Base-by-base conservation (phyloP, 345 rosid genomes). In the Sonneratia alba region DNA sequence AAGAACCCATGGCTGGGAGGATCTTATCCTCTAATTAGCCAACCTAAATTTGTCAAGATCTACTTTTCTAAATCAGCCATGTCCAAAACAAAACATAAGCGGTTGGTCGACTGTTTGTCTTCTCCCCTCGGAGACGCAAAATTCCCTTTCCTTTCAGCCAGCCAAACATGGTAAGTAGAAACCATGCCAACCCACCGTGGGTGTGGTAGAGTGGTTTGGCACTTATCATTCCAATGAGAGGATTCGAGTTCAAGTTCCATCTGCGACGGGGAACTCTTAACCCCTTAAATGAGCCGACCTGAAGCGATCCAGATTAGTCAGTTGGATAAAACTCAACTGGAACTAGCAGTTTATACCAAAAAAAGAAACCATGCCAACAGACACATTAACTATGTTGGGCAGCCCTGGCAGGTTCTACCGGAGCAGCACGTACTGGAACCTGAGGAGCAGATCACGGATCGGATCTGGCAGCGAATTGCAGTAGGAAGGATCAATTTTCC, bases 41-140 rank as follows among this genome's bases (percentile, higher is more conserved):
- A 42, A 42, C 45, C 10, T 4, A 42, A 42, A 9, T 9, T 42
- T 42, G 45, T 27, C 32, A 27, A 27, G 32, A 1, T 27, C 32
- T 0, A 27, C 32, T 27, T 27, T 27, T 27, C 32, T 27, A 27
- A 27, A 27, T 27, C 32, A 1, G 45, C 10, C 0, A 42, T 42
- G 45, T 42, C 1, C 45, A 47, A 47, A 47, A 57, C 16, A 32
- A 57, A n/a, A 57, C 63, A 57, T 24, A 13, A 57, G 7, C 27
- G 66, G 66, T 62, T 19, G 66, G 66, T 32, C 38, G 37, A 62
- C 32, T 14, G 66, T 47, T 62, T 62, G 66, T 62, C 66, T 27
- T 62, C 66, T 62, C 27, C 66, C 38, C 15, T 14, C 19, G 18
- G 66, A 24, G 34, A 22, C 13, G 6, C 0, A 34, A 0, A 7